Conservation (phyloP, 495 filamentous ascomycete species). For the Evansstolkia leycettana region DNA sequence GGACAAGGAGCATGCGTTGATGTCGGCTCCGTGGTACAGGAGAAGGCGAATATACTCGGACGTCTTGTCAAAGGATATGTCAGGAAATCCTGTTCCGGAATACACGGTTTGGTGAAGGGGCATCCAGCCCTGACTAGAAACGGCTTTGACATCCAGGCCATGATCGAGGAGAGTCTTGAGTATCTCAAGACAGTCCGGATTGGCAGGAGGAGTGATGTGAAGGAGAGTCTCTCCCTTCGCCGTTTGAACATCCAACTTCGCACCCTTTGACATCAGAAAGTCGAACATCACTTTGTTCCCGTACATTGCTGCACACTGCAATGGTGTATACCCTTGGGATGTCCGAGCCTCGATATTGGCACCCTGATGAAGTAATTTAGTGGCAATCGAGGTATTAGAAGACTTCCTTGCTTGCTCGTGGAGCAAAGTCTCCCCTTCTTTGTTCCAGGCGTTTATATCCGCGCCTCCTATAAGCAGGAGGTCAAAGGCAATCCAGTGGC, state of each 20-base stretch:
- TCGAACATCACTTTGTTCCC: conserved; percentile 19
- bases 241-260: conserved; percentile 15
- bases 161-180: conserved; percentile 9
- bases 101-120: conserved; percentile 18
- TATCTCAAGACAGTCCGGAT: conserved; percentile 17
- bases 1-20: conserved; percentile 10
- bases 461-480: conserved; percentile 19
- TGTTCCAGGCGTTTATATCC: conserved; percentile 21
- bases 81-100: conserved; percentile 8
- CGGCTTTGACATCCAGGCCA: conserved; percentile 8
- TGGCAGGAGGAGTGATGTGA: conserved; percentile 15
- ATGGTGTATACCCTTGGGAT: conserved; percentile 17
- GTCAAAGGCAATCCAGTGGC: conserved; percentile 21
- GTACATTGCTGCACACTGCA: conserved; percentile 20
- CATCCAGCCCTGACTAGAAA: conserved; percentile 13
- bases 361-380: conserved; percentile 14
- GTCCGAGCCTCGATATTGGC: conserved; percentile 23
- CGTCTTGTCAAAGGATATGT: conserved; percentile 10
- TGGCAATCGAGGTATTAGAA: conserved; percentile 3
- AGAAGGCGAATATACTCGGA: conserved; percentile 15
- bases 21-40: conserved; percentile 11
- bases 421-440: conserved; percentile 16
- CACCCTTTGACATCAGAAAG: conserved; percentile 14
- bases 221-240: conserved; percentile 17
- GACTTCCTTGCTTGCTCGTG: conserved; percentile 14